Evolutionary conservation across 176 grass and related monocot genomes (phyloP), one percentile per base, ranked within the genome.

Genomic region (Aegilops sharonensis): DNA sequence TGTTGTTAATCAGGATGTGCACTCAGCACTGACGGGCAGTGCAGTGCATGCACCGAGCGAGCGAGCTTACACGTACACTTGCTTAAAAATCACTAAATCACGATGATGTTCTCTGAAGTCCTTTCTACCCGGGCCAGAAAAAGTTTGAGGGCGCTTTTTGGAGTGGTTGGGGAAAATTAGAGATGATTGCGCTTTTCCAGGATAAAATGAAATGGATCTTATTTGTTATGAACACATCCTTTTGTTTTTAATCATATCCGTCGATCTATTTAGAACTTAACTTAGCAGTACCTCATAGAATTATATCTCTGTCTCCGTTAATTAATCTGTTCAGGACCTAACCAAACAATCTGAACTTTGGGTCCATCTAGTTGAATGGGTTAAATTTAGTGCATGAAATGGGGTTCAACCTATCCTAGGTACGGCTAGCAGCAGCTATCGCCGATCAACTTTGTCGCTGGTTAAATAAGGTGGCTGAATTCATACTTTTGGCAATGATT

Each of bases 11-110:
- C 75, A 68, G 45, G 36, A 2, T 29, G 61, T 84, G 68, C 68
- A 35, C 47, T 25, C 69, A 20, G 20, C 56, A 59, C 56, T 59
- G 56, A 7, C 1, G 20, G 56, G 50, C 50, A 54, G 50, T 17
- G 50, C 50, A 54, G 50, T 17, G 48, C 72, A 30, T 75, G 67
- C 13, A 11, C 34, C 25, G 20, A 23, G 45, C 56, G 18, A 85
- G 39, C 7, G 2, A 42, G 54, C 83, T 27, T 67, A 84, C 75
- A 80, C 89, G 85, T 83, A 85, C 73, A 47, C 57, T 64, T 25
- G 66, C 74, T 65, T 8, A 78, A 20, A 56, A 57, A 77, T 56
- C 29, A 77, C 47, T 54, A 34, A 77, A 77, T 21, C 74, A 34
- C 9, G 47, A 15, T 56, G 74, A 77, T 77, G 45, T 34, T 77